Conservation (phyloP, 2,329 filamentous ascomycete species). For the Aspergillus calidoustus region DNA sequence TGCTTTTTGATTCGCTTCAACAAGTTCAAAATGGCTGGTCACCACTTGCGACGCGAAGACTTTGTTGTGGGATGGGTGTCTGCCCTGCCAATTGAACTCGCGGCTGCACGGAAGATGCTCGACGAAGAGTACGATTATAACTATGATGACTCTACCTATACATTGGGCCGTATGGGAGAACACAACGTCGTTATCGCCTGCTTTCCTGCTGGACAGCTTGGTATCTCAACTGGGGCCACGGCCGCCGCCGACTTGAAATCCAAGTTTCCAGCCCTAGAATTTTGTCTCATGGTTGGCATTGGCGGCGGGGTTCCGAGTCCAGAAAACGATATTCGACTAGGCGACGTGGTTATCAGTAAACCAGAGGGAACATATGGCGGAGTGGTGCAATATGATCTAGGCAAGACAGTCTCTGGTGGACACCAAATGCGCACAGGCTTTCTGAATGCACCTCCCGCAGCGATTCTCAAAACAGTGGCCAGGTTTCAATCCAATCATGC, state of each 20-base stretch:
- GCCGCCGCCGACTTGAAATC: no score
- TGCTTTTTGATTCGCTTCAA: neutral
- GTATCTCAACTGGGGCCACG: no score
- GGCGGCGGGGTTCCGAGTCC: no score
- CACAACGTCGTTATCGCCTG: neutral
- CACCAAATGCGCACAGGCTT: neutral
- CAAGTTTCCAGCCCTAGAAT: no score
- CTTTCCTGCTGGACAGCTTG: neutral
- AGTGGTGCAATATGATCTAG: constrained; percentile 1
- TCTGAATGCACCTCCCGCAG: neutral
- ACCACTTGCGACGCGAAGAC: neutral
- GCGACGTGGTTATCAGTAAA: neutral
- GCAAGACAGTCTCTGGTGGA: neutral
- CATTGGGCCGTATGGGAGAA: neutral
- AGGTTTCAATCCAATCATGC: neutral
- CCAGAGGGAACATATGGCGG: neutral
- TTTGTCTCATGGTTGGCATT: no score
- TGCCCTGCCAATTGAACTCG: neutral
- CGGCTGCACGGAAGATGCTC: neutral
- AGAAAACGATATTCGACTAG: neutral
- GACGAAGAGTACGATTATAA: neutral
- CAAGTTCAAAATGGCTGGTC: neutral
- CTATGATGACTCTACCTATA: neutral
- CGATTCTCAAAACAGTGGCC: neutral
- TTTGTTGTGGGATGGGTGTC: neutral